A percentile compares a stretch with the other conserved stretches of the same genome.
These are phyloP conservation scores for Botrytis deweyae DNA, from an alignment of 2,329 filamentous ascomycete species.

Conservation along the genomic window DNA sequence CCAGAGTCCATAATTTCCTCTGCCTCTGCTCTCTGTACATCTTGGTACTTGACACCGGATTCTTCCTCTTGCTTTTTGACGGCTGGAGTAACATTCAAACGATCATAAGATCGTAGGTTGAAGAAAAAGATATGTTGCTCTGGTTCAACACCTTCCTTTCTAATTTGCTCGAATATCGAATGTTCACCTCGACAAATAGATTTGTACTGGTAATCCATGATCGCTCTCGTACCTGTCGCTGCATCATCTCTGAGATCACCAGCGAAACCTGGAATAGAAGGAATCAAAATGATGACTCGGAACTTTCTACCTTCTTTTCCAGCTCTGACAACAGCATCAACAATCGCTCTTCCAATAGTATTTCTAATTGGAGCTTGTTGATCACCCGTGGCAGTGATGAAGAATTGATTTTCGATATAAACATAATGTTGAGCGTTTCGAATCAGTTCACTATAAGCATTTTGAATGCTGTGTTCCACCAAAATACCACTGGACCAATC, in stretches of 20 bases:
- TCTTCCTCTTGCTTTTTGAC: conserved; percentile 75
- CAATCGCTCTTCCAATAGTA: conserved; percentile 82
- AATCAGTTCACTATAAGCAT: conserved; percentile 82
- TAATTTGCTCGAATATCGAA: conserved; percentile 82
- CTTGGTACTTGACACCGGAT: conserved; percentile 79
- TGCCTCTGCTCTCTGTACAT: conserved; percentile 83
- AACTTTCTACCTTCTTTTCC: conserved; percentile 84
- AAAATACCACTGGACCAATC: conserved; percentile 95
- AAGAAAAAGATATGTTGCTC: conserved; percentile 85
- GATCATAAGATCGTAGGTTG: conserved; percentile 89
- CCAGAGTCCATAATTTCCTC: conserved; percentile 81
- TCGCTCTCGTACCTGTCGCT: conserved; percentile 82
- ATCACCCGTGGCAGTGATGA: conserved; percentile 90
- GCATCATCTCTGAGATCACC: conserved; percentile 83
- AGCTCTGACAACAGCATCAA: conserved; percentile 82
- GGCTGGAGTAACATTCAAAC: conserved; percentile 76
- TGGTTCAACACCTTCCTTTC: conserved; percentile 72
- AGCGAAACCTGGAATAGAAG: conserved; percentile 89
- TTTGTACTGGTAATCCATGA: conserved; percentile 98
- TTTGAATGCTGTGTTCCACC: conserved; percentile 81
- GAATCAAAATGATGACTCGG: conserved; percentile 84
- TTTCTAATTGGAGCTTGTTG: conserved; percentile 84
- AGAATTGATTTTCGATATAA: conserved; percentile 99
- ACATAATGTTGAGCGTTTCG: conserved; percentile 86
- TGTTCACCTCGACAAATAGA: conserved; percentile 89